Percentiles rank a stretch among this genome's conserved stretches.
phyloP scores from a whole-genome alignment of 192 early-diverging fungal species.

The Coemansia sp. region DNA sequence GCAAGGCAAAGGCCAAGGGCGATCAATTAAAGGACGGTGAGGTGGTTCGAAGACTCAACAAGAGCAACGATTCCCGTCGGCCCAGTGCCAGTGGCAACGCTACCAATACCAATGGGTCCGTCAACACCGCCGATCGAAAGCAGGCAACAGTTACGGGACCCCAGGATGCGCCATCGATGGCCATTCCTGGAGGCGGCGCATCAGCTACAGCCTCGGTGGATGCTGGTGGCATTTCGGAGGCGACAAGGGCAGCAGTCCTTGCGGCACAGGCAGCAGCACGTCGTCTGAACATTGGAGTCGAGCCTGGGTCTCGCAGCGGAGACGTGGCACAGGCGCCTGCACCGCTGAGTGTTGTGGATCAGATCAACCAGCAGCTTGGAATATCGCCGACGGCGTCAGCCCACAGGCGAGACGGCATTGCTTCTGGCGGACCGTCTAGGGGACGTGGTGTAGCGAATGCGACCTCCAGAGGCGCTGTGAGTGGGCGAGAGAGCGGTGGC shows the following conservation, averaged over 20 bases:
- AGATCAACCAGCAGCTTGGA: slow-evolving; percentile 52
- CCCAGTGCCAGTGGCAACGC: slow-evolving; percentile 37
- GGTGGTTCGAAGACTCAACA: slow-evolving; percentile 59
- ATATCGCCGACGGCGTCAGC: slow-evolving; percentile 9
- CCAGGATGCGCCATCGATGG: slow-evolving; percentile 1
- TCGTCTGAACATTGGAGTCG: slow-evolving; percentile 32
- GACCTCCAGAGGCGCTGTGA: neutral
- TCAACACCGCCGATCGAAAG: neutral
- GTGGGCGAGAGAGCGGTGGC: neutral
- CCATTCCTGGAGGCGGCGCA: slow-evolving; percentile 9
- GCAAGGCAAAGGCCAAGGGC: slow-evolving; percentile 43
- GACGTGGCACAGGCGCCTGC: neutral
- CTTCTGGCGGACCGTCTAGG: neutral
- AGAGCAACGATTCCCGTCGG: slow-evolving; percentile 54
- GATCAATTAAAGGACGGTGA: slow-evolving; percentile 54
- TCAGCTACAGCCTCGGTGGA: slow-evolving; percentile 9
- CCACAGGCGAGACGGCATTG: neutral
- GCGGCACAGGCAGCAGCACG: slow-evolving; percentile 48
- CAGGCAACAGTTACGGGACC: neutral
- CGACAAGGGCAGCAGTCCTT: slow-evolving; percentile 35
- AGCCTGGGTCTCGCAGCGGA: neutral
- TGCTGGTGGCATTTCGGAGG: slow-evolving; percentile 33
- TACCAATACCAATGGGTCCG: slow-evolving; percentile 16
- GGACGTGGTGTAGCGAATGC: neutral
- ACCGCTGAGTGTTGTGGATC: slow-evolving; percentile 40